Evolutionary conservation across 2,329 filamentous ascomycete genomes (phyloP).

Genomic region (Fusarium albidum): DNA sequence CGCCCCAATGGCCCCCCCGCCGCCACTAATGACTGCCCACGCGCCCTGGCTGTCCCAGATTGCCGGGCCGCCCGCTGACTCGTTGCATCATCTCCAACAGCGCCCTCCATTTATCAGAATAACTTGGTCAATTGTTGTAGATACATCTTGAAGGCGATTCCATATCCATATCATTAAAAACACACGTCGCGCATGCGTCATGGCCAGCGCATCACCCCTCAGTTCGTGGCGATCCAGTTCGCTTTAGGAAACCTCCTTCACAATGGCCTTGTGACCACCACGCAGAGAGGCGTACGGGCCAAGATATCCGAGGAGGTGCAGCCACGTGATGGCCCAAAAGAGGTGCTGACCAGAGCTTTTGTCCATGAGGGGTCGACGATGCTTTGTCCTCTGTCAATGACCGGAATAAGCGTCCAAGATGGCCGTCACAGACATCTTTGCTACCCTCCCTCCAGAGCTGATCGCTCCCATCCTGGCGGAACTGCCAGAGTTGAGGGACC

Average conservation of each 20-base stretch:
- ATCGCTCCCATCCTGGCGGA: slow-evolving; percentile 9
- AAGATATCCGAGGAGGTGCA: neutral
- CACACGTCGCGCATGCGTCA: too few relatives aligned
- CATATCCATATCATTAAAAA: too few relatives aligned
- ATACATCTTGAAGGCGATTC: too few relatives aligned
- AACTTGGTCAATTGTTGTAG: too few relatives aligned
- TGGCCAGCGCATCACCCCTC: too few relatives aligned
- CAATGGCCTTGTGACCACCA: neutral
- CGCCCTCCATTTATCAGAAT: too few relatives aligned
- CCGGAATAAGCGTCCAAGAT: slow-evolving; percentile 1
- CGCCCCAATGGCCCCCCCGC: too few relatives aligned
- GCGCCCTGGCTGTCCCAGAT: too few relatives aligned
- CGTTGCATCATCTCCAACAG: too few relatives aligned
- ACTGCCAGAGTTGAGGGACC: slow-evolving; percentile 11
- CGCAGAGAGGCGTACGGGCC: slow-evolving; percentile 4
- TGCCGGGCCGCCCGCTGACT: too few relatives aligned
- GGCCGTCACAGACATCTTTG: slow-evolving; percentile 25
- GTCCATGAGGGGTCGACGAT: slow-evolving; percentile 19
- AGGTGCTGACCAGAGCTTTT: slow-evolving; percentile 11
- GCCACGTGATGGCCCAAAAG: slow-evolving; percentile 16
- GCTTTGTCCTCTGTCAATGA: neutral
- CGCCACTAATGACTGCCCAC: too few relatives aligned
- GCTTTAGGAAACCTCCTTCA: slow-evolving; percentile 2
- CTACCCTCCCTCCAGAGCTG: slow-evolving; percentile 15
- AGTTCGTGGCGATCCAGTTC: slow-evolving; percentile 15